Conservation (phyloP, 306 rosid genomes). For the Vigna radiata region DNA sequence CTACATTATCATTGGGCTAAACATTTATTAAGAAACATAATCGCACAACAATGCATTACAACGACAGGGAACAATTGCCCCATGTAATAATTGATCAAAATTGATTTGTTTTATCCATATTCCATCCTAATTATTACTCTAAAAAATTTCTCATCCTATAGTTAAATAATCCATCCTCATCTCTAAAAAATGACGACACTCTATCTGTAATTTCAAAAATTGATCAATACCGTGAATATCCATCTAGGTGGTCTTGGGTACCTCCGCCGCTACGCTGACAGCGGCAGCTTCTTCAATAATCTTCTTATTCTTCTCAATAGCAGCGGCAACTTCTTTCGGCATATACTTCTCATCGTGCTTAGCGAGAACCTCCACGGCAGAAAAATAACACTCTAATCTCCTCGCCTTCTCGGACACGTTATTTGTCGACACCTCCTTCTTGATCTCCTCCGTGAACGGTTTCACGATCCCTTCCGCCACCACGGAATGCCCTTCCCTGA, state of each 20-base stretch:
- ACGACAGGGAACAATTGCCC: constrained; percentile 40
- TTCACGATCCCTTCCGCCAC: constrained; percentile 89
- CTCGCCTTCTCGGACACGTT: constrained; percentile 79
- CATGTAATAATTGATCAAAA: constrained; percentile 43
- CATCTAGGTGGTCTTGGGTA: constrained; percentile 46
- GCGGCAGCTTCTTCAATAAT: constrained; percentile 53
- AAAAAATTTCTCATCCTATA: constrained; percentile 31
- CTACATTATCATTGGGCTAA: constrained; percentile 1
- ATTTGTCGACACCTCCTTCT: constrained; percentile 56
- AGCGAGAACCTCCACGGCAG: constrained; percentile 85
- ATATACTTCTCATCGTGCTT: constrained; percentile 97
- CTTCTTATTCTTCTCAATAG: constrained; percentile 94
- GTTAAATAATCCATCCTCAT: constrained; percentile 26
- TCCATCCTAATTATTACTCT: constrained; percentile 43
- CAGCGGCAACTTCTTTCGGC: constrained; percentile 85
- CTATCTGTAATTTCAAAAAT: background rate
- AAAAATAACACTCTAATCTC: constrained; percentile 66
- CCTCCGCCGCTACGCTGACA: constrained; percentile 35
- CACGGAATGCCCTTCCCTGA: constrained; percentile 91
- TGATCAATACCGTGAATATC: constrained; percentile 42
- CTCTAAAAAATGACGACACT: constrained; percentile 5
- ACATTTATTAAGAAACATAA: constrained; percentile 35
- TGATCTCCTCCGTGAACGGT: constrained; percentile 77
- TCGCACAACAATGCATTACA: constrained; percentile 39
- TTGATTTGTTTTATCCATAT: constrained; percentile 15